A percentile compares a stretch with the other conserved stretches of the same genome.
Conservation (phyloP, 805 yeast genomes). For the Cyberlindnera subsufficiens region DNA sequence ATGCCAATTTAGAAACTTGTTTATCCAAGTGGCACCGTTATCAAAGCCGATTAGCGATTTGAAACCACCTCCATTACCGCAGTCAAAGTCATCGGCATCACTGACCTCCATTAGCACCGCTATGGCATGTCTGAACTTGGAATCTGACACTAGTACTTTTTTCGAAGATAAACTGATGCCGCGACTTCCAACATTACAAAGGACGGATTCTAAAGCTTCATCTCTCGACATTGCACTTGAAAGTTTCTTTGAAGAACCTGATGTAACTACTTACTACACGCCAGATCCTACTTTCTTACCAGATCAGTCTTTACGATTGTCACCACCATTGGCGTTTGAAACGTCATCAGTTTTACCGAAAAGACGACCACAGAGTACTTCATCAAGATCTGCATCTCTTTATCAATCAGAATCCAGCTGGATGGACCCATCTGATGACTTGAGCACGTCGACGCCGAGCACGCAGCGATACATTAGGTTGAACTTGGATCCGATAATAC, state of each 20-base stretch:
- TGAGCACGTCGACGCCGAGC: conserved; percentile 16
- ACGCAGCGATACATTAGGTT: conserved; percentile 19
- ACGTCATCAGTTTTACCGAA: background rate
- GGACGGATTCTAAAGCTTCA: conserved; percentile 13
- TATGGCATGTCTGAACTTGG: conserved; percentile 30
- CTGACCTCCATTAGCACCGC: conserved; percentile 27
- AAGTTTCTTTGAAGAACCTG: conserved; percentile 14
- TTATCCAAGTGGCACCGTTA: conserved; percentile 9
- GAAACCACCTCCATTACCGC: background rate
- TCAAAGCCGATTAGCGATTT: conserved; percentile 1
- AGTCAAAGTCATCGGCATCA: conserved; percentile 11
- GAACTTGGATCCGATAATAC: conserved; percentile 18
- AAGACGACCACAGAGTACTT: conserved; percentile 6
- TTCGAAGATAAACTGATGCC: conserved; percentile 25
- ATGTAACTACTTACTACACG: conserved; percentile 13
- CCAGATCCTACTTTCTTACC: conserved; percentile 8
- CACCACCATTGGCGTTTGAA: conserved; percentile 1
- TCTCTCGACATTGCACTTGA: conserved; percentile 21
- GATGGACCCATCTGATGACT: conserved; percentile 41
- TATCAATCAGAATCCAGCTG: conserved; percentile 41
- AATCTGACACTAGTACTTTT: conserved; percentile 31
- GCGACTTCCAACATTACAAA: background rate
- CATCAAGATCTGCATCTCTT: conserved; percentile 21
- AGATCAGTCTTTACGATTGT: background rate
- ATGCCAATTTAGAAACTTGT: conserved; percentile 38